Evolutionary conservation across 805 yeast species (phyloP), one percentile per base, ranked within the genome.

Genomic region (Metschnikowia chrysomelidarum): DNA sequence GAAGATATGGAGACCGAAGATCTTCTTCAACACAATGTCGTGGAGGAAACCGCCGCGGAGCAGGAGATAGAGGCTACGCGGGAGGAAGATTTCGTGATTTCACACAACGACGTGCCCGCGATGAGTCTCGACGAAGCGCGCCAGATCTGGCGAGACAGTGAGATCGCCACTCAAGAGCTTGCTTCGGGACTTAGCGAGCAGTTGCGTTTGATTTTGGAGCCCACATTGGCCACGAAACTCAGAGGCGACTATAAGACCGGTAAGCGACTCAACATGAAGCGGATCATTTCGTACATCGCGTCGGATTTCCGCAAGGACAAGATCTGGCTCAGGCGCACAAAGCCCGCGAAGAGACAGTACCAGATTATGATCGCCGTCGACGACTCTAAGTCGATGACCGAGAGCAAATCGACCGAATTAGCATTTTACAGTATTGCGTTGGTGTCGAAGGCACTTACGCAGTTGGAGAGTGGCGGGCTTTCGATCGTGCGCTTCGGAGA

Each of bases 341-440:
- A 93, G 57, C 99, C 99, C 38, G 85, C 95, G 48, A 93, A 93
- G 68, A 80, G 99, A 53, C 93, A 89, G 57, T 93, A 93, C 60
- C 98, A 93, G 67, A 86, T 93, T 44, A 86, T 94, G 96, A 84
- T 93, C 47, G 89, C 98, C 1, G 84, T 93, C 30, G 99, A 93
- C 66, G 96, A 93, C 57, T 93, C 98, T 19, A 88, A 87, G 59
- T 91, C 98, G 1, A 93, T 93, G 99, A 79, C 89, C 38, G 98
- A 91, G 59, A 83, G 96, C 16, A 79, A 82, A 47, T 81, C 94
- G 23, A 91, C 87, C 12, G 87, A 86, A 47, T 71, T 93, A 40
- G 98, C 99, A 0, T 88, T 88, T 75, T 91, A 93, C 53, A 82
- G 95, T 56, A 85, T 93, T 53, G 91, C 97, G 6, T 71, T 93